Evolutionary conservation across 164 flowering plant genomes (phyloP).

Genomic region (Piper betle): DNA sequence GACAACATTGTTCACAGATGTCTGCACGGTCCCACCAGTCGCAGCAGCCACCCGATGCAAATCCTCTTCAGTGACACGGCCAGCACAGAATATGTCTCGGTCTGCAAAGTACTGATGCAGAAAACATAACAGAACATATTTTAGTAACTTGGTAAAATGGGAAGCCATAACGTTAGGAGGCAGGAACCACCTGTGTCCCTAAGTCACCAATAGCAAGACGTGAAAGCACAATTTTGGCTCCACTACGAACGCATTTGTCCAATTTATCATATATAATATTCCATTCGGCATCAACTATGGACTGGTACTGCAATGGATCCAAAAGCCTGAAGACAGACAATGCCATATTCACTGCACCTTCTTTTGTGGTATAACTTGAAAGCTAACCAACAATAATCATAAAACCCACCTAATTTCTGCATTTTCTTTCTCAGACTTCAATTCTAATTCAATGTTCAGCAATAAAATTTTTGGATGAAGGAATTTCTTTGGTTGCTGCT

Average conservation of each 20-base stretch:
- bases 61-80: slow-evolving; percentile 97
- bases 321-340: slow-evolving; percentile 43
- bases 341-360: background rate
- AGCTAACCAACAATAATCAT: background rate
- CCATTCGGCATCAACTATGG: slow-evolving; percentile 99
- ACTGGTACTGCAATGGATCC: slow-evolving; percentile 93
- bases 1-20: slow-evolving; percentile 85
- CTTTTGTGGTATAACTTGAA: background rate
- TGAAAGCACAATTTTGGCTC: slow-evolving; percentile 92
- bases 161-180: background rate
- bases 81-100: slow-evolving; percentile 98
- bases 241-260: slow-evolving; percentile 93
- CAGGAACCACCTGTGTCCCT: slow-evolving; percentile 68
- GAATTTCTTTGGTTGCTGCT: slow-evolving; percentile 97
- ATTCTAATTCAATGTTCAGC: slow-evolving; percentile 81
- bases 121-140: slow-evolving; percentile 1
- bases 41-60: slow-evolving; percentile 91
- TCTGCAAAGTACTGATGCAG: slow-evolving; percentile 90
- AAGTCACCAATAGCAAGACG: slow-evolving; percentile 94
- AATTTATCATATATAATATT: slow-evolving; percentile 96
- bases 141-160: background rate
- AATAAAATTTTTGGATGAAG: slow-evolving; percentile 70
- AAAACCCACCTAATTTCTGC: slow-evolving; percentile 82
- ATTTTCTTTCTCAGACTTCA: slow-evolving; percentile 98
- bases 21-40: slow-evolving; percentile 94